These are phyloP conservation scores for Microglena sp. DNA, from an alignment of 139 green algal species.

Conservation along the genomic window DNA sequence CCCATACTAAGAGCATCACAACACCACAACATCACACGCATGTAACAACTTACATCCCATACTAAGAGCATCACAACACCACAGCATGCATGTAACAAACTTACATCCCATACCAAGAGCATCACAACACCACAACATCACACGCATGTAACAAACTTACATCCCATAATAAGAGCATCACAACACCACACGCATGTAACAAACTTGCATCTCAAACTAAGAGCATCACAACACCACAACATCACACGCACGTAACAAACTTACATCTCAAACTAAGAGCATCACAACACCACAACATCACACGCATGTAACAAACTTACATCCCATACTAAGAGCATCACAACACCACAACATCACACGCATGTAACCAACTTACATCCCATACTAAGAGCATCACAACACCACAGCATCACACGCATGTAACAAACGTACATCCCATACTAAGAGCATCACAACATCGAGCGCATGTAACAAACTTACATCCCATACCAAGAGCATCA, in stretches of 20 bases:
- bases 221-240: conserved; percentile 46
- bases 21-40: conserved; percentile 21
- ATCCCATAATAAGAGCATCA: conserved; percentile 54
- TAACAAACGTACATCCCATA: conserved; percentile 43
- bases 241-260: background rate
- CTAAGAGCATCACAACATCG: conserved; percentile 45
- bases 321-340: conserved; percentile 54
- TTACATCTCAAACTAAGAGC: conserved; percentile 52
- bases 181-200: conserved; percentile 20
- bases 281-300: conserved; percentile 46
- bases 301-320: conserved; percentile 8
- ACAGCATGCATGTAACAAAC: background rate
- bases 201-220: conserved; percentile 46
- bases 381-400: conserved; percentile 55
- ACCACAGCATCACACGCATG: background rate
- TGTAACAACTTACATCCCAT: conserved; percentile 41
- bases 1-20: conserved; percentile 52
- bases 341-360: conserved; percentile 33
- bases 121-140: conserved; percentile 46
- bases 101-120: conserved; percentile 54
- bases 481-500: conserved; percentile 54
- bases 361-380: conserved; percentile 27
- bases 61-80: conserved; percentile 43
- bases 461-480: conserved; percentile 9
- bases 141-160: conserved; percentile 8